These are phyloP conservation scores for Gymnopilus dilepis DNA, from an alignment of 768 basidiomycete genomes.

Conservation along the genomic window DNA sequence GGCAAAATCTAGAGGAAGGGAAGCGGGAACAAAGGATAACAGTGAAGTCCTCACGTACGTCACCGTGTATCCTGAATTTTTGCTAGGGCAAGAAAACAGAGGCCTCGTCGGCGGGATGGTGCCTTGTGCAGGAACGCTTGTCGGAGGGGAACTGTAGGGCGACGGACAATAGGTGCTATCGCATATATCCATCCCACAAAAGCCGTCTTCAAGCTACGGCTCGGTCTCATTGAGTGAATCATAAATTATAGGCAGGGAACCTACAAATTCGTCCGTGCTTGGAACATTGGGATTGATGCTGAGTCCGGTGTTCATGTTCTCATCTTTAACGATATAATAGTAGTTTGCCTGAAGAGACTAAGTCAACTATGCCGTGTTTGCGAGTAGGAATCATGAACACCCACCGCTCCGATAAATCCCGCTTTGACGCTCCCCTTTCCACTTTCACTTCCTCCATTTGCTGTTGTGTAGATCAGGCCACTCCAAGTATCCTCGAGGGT, in stretches of 20 bases:
- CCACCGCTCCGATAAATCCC: slow-evolving; percentile 33
- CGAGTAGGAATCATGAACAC: neutral
- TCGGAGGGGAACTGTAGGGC: slow-evolving; percentile 25
- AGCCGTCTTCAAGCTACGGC: slow-evolving; percentile 9
- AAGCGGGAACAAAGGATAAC: neutral
- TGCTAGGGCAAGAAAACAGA: slow-evolving; percentile 24
- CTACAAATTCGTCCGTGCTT: slow-evolving; percentile 6
- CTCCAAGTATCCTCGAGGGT: slow-evolving; percentile 26
- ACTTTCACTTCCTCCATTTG: slow-evolving; percentile 30
- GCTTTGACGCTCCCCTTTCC: slow-evolving; percentile 31
- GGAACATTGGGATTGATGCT: slow-evolving; percentile 22
- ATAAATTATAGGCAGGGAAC: too few relatives aligned
- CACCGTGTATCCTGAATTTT: slow-evolving; percentile 26
- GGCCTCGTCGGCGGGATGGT: slow-evolving; percentile 21
- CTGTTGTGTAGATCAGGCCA: slow-evolving; percentile 34
- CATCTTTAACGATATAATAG: slow-evolving; percentile 29
- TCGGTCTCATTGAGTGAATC: too few relatives aligned
- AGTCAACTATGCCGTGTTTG: neutral
- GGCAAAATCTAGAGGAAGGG: slow-evolving; percentile 16
- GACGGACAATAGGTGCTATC: slow-evolving; percentile 26
- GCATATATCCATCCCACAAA: slow-evolving; percentile 26
- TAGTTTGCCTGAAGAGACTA: slow-evolving; percentile 11
- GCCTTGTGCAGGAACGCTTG: slow-evolving; percentile 25
- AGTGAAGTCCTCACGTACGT: slow-evolving; percentile 22
- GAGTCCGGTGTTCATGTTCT: slow-evolving; percentile 24